Percentiles rank a stretch among this genome's conserved stretches.
phyloP scores from a whole-genome alignment of 2,329 filamentous ascomycete genomes.

The Fusarium torreyae region DNA sequence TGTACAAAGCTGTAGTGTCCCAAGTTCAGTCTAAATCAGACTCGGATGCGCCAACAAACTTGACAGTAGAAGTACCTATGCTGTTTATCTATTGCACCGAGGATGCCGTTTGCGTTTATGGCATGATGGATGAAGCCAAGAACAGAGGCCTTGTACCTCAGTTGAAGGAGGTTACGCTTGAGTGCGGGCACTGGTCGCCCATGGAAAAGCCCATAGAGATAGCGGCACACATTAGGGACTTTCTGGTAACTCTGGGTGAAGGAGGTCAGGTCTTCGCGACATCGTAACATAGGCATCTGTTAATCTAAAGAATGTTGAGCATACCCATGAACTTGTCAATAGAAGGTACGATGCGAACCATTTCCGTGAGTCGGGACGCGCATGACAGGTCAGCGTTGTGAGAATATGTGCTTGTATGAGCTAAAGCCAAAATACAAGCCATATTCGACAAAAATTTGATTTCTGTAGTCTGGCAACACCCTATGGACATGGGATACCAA shows the following conservation, averaged over 20 bases:
- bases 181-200: conserved; percentile 27
- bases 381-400: no score
- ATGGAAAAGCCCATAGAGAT: conserved; percentile 33
- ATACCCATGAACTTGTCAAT: no score
- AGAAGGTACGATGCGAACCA: no score
- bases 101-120: conserved; percentile 20
- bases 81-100: conserved; percentile 9
- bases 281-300: no score
- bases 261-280: no score
- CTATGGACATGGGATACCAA: no score
- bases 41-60: not conserved
- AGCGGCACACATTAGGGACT: conserved; percentile 12
- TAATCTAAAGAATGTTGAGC: no score
- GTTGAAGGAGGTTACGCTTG: conserved; percentile 19
- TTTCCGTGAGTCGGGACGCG: no score
- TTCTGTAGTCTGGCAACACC: no score
- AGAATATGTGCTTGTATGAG: no score
- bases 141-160: conserved; percentile 24
- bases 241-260: not conserved
- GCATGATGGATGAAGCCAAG: conserved; percentile 24
- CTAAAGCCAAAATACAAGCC: no score
- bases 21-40: not conserved
- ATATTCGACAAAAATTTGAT: no score
- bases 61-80: conserved; percentile 14
- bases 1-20: conserved; percentile 22